These are phyloP conservation scores for Stropharia rugosoannulata DNA, from an alignment of 768 basidiomycete species.

Conservation along the genomic window DNA sequence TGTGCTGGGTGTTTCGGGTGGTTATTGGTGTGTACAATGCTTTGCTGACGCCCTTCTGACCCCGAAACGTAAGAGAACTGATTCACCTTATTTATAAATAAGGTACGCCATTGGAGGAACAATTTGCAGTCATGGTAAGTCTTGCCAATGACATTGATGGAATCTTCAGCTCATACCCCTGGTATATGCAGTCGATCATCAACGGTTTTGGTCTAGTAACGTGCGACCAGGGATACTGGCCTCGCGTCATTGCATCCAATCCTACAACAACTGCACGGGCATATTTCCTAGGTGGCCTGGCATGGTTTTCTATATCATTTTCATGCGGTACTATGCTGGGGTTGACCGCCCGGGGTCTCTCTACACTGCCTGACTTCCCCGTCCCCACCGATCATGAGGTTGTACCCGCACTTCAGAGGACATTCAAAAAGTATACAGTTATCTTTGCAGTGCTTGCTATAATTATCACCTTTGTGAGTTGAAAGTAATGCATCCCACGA, in stretches of 20 bases:
- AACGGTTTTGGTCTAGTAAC: constrained; percentile 19
- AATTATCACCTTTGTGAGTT: constrained; percentile 15
- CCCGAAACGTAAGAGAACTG: too few relatives aligned
- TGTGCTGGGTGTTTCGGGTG: constrained; percentile 19
- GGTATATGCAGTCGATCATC: constrained; percentile 9
- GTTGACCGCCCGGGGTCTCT: constrained; percentile 28
- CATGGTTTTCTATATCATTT: constrained; percentile 40
- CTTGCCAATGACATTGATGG: too few relatives aligned
- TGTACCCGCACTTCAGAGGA: constrained; percentile 15
- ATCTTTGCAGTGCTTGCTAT: constrained; percentile 12
- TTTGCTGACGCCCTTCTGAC: neutral
- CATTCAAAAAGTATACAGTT: constrained; percentile 14
- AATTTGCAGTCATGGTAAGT: constrained; percentile 16
- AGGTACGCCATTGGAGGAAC: constrained; percentile 24
- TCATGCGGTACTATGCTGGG: constrained; percentile 36
- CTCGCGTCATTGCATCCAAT: constrained; percentile 34
- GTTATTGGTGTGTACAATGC: constrained; percentile 15
- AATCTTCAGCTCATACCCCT: neutral
- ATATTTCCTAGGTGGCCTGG: constrained; percentile 36
- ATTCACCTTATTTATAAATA: neutral
- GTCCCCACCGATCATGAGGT: constrained; percentile 24
- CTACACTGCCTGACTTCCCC: constrained; percentile 23
- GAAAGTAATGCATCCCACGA: neutral
- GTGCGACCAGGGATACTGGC: constrained; percentile 34
- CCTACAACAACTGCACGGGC: constrained; percentile 34